These are phyloP conservation scores for Gossypium ekmanianum DNA, from an alignment of 345 rosid species.

Conservation along the genomic window DNA sequence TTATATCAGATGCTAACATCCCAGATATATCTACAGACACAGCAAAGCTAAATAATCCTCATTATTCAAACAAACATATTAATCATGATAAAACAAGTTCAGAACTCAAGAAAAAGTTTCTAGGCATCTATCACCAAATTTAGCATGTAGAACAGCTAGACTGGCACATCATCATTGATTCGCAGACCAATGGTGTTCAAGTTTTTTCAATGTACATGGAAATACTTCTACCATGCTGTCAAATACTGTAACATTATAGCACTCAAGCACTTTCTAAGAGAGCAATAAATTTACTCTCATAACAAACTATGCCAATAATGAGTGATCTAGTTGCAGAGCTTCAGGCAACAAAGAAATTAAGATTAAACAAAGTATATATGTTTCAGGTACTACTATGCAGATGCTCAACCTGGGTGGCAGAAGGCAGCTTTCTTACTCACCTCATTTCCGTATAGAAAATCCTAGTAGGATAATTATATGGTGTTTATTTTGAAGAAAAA, in stretches of 20 bases:
- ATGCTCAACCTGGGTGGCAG: not conserved
- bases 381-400: not conserved
- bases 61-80: not conserved
- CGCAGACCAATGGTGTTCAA: not conserved
- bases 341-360: slow-evolving; percentile 7
- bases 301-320: not conserved
- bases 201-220: not conserved
- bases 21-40: not conserved
- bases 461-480: not conserved
- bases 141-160: not conserved
- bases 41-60: not conserved
- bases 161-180: not conserved
- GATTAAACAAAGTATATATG: not conserved
- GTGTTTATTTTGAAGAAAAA: not conserved
- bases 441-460: not conserved
- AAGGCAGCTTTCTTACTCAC: not conserved
- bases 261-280: slow-evolving; percentile 5
- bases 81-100: not conserved
- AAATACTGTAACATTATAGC: slow-evolving; percentile 2
- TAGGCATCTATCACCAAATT: not conserved
- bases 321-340: not conserved
- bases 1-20: not conserved
- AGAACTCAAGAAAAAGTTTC: not conserved
- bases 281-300: not conserved
- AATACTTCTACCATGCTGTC: not conserved